phyloP scores from a whole-genome alignment of 495 filamentous ascomycete genomes.

The Apodospora peruviana region DNA sequence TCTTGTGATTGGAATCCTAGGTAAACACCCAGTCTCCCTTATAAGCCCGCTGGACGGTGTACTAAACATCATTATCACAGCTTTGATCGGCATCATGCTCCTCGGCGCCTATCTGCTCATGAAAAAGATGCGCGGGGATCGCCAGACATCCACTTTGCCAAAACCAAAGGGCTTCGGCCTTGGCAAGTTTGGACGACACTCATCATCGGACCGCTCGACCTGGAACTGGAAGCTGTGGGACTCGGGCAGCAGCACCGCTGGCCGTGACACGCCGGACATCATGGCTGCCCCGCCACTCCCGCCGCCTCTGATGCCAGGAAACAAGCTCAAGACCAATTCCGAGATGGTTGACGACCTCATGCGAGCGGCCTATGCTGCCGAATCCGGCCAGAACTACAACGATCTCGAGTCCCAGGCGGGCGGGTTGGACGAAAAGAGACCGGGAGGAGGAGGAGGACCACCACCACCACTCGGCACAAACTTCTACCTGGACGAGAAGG shows the following conservation, averaged over 20 bases:
- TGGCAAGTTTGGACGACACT: background rate
- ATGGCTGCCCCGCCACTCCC: background rate
- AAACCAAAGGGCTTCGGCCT: background rate
- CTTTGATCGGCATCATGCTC: background rate
- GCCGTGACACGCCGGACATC: background rate
- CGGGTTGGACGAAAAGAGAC: background rate
- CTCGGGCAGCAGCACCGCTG: background rate
- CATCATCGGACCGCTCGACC: background rate
- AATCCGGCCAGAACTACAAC: background rate
- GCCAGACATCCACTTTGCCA: background rate
- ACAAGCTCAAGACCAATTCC: background rate
- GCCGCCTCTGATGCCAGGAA: background rate
- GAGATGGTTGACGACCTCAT: background rate
- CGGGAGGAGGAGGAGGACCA: background rate
- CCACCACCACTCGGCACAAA: background rate
- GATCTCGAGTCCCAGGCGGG: background rate
- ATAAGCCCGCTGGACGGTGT: no score
- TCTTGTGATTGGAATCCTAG: no score
- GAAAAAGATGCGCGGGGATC: background rate
- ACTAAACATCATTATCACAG: no score
- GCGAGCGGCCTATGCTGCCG: background rate
- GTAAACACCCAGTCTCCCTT: no score
- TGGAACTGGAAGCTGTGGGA: background rate
- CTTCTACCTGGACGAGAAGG: background rate
- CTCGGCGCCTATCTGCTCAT: background rate